Evolutionary conservation across 345 rosid genomes (phyloP), one percentile per base, ranked within the genome.

Genomic region (Lepidium africanum): DNA sequence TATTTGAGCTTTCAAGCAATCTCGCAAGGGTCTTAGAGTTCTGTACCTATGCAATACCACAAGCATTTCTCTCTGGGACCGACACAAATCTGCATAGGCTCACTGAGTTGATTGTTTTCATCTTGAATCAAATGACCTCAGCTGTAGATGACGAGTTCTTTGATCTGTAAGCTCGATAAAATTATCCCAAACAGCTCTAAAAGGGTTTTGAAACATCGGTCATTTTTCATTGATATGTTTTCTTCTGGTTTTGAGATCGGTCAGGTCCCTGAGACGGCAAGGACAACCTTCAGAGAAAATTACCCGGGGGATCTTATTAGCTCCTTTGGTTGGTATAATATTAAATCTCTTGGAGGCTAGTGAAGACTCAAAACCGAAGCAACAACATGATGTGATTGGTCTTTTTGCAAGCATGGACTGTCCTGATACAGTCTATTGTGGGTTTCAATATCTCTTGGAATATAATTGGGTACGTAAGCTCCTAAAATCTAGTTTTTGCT

Each of bases 1-100:
- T 91, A 74, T 94, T 87, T 72, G 97, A 91, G 78, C 95, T 90
- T 73, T 91, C 96, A 3, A 89, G 97, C 81, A 91, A 94, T 72
- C 97, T 94, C 19, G 84, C 95, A 43, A 87, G 85, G 79, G 85
- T 94, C 30, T 75, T 94, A 85, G 99, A 94, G 82, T 94, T 94
- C 82, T 94, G 88, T 72, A 88, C 95, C 58, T 79, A 15, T 19
- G 95, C 86, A 81, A 83, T 87, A 53, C 96, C 99, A 60, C 92
- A 79, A 67, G 91, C 90, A 12, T 94, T 94, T 72, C 86, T 94
- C 40, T 39, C 77, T 17, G 97, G 99, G 70, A 59, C 84, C 19
- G 96, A 86, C 71, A 91, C 92, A 58, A 94, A 94, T 77, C 96
- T 94, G 42, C 91, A 85, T 39, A 87, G 99, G 81, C 82, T 94